A percentile compares a stretch with the other conserved stretches of the same genome.
Evolutionary conservation across 495 filamentous ascomycete species (phyloP).

Genomic region (Xylaria acuta): DNA sequence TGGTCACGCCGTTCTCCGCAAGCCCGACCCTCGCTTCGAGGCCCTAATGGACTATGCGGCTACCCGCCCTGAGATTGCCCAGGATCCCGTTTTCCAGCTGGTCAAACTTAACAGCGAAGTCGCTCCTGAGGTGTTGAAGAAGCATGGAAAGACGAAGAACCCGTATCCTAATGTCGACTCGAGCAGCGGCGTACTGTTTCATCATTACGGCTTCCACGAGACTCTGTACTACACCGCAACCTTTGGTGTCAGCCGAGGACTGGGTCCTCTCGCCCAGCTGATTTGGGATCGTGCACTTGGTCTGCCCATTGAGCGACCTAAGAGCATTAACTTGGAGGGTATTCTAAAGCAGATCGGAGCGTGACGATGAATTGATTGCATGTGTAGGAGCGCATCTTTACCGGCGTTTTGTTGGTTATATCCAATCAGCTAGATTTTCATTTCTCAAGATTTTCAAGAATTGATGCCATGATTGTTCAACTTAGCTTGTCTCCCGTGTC

Average conservation of each 20-base stretch:
- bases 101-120: constrained; percentile 81
- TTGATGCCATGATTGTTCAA: constrained; percentile 8
- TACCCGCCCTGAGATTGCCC: constrained; percentile 79
- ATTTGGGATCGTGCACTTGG: constrained; percentile 96
- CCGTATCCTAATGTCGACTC: constrained; percentile 96
- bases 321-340: constrained; percentile 92
- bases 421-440: constrained; percentile 23
- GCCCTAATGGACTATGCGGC: constrained; percentile 95
- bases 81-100: constrained; percentile 89
- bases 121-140: constrained; percentile 83
- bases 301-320: constrained; percentile 96
- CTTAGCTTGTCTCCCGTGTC: not conserved
- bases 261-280: constrained; percentile 91
- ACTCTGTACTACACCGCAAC: constrained; percentile 98
- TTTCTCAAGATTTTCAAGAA: not conserved
- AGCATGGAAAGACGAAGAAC: constrained; percentile 99
- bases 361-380: constrained; percentile 21
- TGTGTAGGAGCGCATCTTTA: constrained; percentile 25
- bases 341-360: constrained; percentile 66
- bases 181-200: constrained; percentile 89
- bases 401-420: constrained; percentile 24
- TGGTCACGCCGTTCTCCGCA: constrained; percentile 96
- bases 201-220: constrained; percentile 96
- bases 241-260: constrained; percentile 89
- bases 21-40: constrained; percentile 95